Base-by-base conservation (phyloP, 2,329 filamentous ascomycete genomes). In the Pseudomassariella vexata region DNA sequence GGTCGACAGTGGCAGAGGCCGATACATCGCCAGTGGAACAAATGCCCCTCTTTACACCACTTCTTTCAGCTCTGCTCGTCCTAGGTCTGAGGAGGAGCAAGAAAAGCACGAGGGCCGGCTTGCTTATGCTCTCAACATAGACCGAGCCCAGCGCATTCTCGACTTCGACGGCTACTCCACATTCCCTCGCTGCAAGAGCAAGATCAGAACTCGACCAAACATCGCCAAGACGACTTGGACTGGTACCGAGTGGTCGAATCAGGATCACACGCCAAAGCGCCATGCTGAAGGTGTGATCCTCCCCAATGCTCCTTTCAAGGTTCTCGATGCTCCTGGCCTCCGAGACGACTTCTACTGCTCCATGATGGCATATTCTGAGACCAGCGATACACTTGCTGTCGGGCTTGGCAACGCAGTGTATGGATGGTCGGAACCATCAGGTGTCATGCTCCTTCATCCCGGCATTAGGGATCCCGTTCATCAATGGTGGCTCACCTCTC, bases 321-420 rank as follows among this genome's bases (percentile, higher is more conserved):
- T 95, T 6, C 70, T 98, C 5, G 87, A 95, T 60, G 90, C 90
- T 7, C 88, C 89, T 3, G 76, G 79, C 31, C 67, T 96, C n/a
- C 79, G 87, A 35, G 88, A 96, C 48, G 90, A 98, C 57, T 98
- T 89, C 55, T 98, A 98, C 55, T 95, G 88, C 60, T 92, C 89
- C 0, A 71, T 89, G 3, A 69, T 98, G 33, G 87, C 92, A 8
- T 96, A 95, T 56, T 94, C 83, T 0, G 58, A 72, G 24, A 83
- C 76, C 6, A 74, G 78, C 30, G 75, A 83, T 32, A 85, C 82
- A 10, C 70, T 98, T 11, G 90, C 87, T 12, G 85, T 96, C 12
- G 90, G 86, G 1, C 68, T 96, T 10, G 82, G 81, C 0, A 78
- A 81, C 33, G 68, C 79, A 21, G 73, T 98, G 5, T 95, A 94